Evolutionary conservation across 768 basidiomycete genomes (phyloP).

Genomic region (Porphyrellus cyaneotinctus): DNA sequence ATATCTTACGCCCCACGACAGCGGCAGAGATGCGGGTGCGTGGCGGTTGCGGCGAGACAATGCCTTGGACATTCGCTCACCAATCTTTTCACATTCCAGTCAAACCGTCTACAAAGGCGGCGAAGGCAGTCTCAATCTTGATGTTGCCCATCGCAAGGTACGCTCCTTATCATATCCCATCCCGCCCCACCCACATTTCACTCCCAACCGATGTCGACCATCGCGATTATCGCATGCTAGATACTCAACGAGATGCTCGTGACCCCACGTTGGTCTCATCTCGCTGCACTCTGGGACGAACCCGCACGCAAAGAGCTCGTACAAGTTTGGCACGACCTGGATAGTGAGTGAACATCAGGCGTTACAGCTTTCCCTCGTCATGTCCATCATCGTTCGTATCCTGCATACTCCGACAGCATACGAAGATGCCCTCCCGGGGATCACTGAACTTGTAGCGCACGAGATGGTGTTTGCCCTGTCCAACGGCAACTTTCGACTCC

Average conservation of each 20-base stretch:
- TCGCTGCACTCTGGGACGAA: constrained; percentile 45
- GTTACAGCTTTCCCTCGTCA: neutral
- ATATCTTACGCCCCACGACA: neutral
- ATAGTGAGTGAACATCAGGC: constrained; percentile 33
- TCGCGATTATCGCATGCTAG: constrained; percentile 34
- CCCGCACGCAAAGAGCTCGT: constrained; percentile 42
- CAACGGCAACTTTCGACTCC: constrained; percentile 59
- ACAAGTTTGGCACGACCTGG: constrained; percentile 56
- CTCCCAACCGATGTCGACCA: neutral
- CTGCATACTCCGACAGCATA: constrained; percentile 41
- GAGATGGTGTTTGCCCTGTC: constrained; percentile 52
- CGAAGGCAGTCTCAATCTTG: constrained; percentile 47
- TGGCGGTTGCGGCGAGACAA: neutral
- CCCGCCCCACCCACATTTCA: neutral
- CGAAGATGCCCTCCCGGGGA: constrained; percentile 49
- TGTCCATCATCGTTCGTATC: neutral
- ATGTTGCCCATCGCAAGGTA: constrained; percentile 54
- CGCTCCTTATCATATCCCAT: constrained; percentile 9
- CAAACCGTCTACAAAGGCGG: constrained; percentile 42
- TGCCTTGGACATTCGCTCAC: neutral
- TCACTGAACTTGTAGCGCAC: constrained; percentile 49
- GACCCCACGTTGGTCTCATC: constrained; percentile 44
- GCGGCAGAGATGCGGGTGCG: no score
- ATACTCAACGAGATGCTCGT: constrained; percentile 54
- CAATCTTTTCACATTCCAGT: constrained; percentile 21